Evolutionary conservation across 2,329 filamentous ascomycete genomes (phyloP).

Genomic region (Epichloe elymi): DNA sequence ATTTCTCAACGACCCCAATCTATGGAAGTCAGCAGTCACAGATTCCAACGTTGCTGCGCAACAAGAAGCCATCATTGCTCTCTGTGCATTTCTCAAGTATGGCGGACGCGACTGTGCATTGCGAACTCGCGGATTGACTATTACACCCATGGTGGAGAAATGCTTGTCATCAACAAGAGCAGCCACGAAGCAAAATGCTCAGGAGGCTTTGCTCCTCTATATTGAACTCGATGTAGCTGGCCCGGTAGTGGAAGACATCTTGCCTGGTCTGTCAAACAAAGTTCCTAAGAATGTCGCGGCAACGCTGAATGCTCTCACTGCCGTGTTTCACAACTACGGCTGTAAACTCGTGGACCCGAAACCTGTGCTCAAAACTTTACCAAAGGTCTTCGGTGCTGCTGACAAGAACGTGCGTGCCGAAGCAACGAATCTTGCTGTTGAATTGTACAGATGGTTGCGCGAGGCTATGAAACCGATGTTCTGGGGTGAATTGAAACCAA

Average conservation of each 20-base stretch:
- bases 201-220: conserved; percentile 78
- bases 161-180: conserved; percentile 77
- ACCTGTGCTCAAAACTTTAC: conserved; percentile 72
- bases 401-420: conserved; percentile 97
- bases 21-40: conserved; percentile 87
- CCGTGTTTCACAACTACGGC: conserved; percentile 86
- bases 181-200: conserved; percentile 72
- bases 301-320: conserved; percentile 61
- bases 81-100: conserved; percentile 87
- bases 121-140: conserved; percentile 62
- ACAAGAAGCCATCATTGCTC: conserved; percentile 75
- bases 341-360: conserved; percentile 93
- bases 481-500: conserved; percentile 88
- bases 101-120: conserved; percentile 68
- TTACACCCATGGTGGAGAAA: conserved; percentile 79
- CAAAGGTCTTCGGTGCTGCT: conserved; percentile 87
- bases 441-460: conserved; percentile 92
- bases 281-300: conserved; percentile 73
- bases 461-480: conserved; percentile 98
- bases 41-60: conserved; percentile 97
- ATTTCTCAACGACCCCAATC: conserved; percentile 67
- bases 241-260: conserved; percentile 78
- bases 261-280: conserved; percentile 75
- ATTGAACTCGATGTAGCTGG: conserved; percentile 79
- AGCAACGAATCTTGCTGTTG: conserved; percentile 79